These are phyloP conservation scores for Huntiella moniliformis DNA, from an alignment of 2,329 filamentous ascomycete genomes.

Conservation along the genomic window DNA sequence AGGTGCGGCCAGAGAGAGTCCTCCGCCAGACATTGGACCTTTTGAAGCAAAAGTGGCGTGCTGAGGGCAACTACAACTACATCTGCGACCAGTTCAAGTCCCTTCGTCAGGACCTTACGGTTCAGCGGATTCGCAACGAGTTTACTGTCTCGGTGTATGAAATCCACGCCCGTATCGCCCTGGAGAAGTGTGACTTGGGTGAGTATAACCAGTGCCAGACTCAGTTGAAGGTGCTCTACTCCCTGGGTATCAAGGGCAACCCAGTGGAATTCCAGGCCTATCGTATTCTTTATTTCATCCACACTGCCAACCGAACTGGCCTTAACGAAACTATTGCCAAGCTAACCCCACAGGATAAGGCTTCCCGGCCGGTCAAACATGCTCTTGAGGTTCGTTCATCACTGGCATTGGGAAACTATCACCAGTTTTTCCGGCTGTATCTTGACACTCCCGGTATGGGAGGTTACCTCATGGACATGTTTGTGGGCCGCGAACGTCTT, in stretches of 20 bases:
- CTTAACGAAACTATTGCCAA: slow-evolving; percentile 97
- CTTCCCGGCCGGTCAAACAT: slow-evolving; percentile 68
- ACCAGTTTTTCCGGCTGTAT: slow-evolving; percentile 94
- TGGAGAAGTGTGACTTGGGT: slow-evolving; percentile 98
- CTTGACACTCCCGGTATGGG: slow-evolving; percentile 92
- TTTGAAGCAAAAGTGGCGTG: slow-evolving; percentile 85
- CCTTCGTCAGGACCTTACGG: slow-evolving; percentile 89
- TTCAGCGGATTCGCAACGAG: slow-evolving; percentile 90
- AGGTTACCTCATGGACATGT: slow-evolving; percentile 98
- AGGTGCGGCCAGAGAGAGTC: slow-evolving; percentile 67
- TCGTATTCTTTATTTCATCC: slow-evolving; percentile 98
- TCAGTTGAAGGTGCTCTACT: slow-evolving; percentile 82
- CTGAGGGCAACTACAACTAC: slow-evolving; percentile 86
- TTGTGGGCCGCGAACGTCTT: slow-evolving; percentile 82
- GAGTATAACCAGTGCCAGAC: slow-evolving; percentile 99
- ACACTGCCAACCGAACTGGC: slow-evolving; percentile 93
- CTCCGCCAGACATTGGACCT: slow-evolving; percentile 71
- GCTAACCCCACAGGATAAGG: slow-evolving; percentile 95
- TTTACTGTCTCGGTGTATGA: slow-evolving; percentile 96
- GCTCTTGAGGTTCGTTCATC: slow-evolving; percentile 81
- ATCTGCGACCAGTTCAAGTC: slow-evolving; percentile 99
- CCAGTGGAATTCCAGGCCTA: slow-evolving; percentile 96
- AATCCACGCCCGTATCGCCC: slow-evolving; percentile 87
- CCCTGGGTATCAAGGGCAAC: slow-evolving; percentile 70
- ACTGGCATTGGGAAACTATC: slow-evolving; percentile 84